These are phyloP conservation scores for Malassezia arunalokei DNA, from an alignment of 1,284 basidiomycete species.

Conservation along the genomic window DNA sequence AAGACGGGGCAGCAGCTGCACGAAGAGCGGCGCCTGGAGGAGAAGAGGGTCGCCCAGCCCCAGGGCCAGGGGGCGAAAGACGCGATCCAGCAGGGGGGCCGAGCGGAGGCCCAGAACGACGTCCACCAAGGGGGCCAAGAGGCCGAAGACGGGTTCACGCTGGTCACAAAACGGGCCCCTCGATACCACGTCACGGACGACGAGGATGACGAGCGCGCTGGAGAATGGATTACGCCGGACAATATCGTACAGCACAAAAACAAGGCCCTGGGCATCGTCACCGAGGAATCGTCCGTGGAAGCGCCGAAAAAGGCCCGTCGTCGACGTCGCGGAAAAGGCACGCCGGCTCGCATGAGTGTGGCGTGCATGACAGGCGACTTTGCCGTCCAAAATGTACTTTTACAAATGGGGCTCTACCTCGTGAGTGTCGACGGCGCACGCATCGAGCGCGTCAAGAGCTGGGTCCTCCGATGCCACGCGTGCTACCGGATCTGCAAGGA, in stretches of 20 bases:
- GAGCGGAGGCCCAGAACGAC: not conserved
- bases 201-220: conserved; percentile 24
- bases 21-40: conserved; percentile 13
- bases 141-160: not conserved
- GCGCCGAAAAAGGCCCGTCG: not conserved
- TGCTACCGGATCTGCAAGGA: conserved; percentile 99
- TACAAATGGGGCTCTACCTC: conserved; percentile 86
- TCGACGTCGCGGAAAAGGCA: conserved; percentile 9
- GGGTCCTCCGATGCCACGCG: conserved; percentile 92
- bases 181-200: conserved; percentile 1
- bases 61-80: not conserved
- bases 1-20: conserved; percentile 33
- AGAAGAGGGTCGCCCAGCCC: not conserved
- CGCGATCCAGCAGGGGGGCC: not conserved
- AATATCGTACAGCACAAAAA: conserved; percentile 83
- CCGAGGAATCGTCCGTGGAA: conserved; percentile 17
- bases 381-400: conserved; percentile 93
- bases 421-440: conserved; percentile 83
- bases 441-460: conserved; percentile 83
- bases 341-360: conserved; percentile 26
- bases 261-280: conserved; percentile 59
- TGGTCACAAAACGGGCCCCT: not conserved
- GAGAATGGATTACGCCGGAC: conserved; percentile 87
- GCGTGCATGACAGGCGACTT: conserved; percentile 79
- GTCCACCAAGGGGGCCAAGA: not conserved